Conservation (phyloP, 805 yeast species). For the Candida bentonensis region DNA sequence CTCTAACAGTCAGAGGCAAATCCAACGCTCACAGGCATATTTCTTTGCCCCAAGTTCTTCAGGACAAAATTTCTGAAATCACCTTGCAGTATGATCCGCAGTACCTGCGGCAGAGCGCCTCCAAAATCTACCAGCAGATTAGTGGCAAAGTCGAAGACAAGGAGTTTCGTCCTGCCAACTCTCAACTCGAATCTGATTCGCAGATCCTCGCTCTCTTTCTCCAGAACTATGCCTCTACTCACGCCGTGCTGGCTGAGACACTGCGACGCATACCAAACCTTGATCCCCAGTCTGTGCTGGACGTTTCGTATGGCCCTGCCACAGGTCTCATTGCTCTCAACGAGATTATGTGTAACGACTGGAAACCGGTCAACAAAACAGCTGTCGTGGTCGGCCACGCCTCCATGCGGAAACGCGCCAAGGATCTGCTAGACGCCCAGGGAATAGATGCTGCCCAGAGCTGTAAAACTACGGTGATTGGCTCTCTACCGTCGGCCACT, state of each 20-base stretch:
- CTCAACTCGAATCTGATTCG: conserved; percentile 41
- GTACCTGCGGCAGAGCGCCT: conserved; percentile 46
- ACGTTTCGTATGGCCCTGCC: conserved; percentile 83
- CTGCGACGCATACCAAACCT: conserved; percentile 38
- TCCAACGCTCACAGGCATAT: conserved; percentile 35
- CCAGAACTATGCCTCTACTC: conserved; percentile 63
- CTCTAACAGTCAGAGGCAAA: conserved; percentile 42
- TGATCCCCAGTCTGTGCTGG: conserved; percentile 54
- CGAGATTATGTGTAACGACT: conserved; percentile 59
- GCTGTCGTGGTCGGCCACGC: conserved; percentile 56
- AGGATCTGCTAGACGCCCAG: conserved; percentile 60
- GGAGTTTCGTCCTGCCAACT: conserved; percentile 34
- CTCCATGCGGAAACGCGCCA: conserved; percentile 73
- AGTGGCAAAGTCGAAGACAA: conserved; percentile 35
- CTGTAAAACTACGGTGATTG: conserved; percentile 37
- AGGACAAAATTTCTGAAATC: conserved; percentile 48
- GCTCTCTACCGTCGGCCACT: conserved; percentile 26
- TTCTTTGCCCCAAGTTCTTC: conserved; percentile 39
- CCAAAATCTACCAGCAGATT: conserved; percentile 33
- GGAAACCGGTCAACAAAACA: conserved; percentile 49
- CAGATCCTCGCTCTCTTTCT: conserved; percentile 68
- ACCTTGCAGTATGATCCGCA: conserved; percentile 52
- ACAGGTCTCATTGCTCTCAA: conserved; percentile 82
- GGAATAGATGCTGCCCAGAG: conserved; percentile 7
- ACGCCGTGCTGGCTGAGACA: conserved; percentile 55